A percentile compares a stretch with the other conserved stretches of the same genome.
Evolutionary conservation across 768 basidiomycete species (phyloP).

Genomic region (Suillus brevipes): DNA sequence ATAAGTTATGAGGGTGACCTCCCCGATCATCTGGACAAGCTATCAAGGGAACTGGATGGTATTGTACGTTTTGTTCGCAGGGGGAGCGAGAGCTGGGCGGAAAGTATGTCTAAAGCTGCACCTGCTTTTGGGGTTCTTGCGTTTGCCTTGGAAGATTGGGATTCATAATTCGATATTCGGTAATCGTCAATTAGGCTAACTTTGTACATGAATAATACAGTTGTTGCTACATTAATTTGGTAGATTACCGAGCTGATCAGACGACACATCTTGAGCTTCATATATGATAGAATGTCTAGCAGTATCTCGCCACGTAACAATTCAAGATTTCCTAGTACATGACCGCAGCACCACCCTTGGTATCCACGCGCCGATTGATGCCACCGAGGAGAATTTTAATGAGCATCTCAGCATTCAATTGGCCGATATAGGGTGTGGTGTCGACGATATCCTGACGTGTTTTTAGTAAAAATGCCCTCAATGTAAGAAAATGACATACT

Average conservation of each 20-base stretch:
- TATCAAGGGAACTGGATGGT: constrained; percentile 69
- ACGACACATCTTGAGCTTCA: not conserved
- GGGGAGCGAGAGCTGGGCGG: constrained; percentile 68
- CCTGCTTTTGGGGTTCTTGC: constrained; percentile 70
- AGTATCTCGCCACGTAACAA: not conserved
- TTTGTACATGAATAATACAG: not conserved
- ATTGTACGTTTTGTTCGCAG: constrained; percentile 68
- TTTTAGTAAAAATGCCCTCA: not conserved
- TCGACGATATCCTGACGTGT: constrained; percentile 64
- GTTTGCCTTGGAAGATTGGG: constrained; percentile 82
- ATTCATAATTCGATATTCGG: constrained; percentile 30
- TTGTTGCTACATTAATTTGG: not conserved
- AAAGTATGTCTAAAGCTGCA: constrained; percentile 58
- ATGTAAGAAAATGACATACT: constrained; percentile 30
- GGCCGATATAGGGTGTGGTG: constrained; percentile 54
- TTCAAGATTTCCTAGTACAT: constrained; percentile 13
- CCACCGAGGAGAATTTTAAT: constrained; percentile 68
- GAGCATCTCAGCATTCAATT: constrained; percentile 47
- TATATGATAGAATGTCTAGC: not conserved
- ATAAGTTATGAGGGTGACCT: constrained; percentile 45
- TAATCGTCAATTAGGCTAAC: not conserved
- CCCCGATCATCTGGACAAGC: constrained; percentile 54
- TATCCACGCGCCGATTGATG: constrained; percentile 57
- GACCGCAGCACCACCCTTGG: constrained; percentile 26
- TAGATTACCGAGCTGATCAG: not conserved